phyloP scores from a whole-genome alignment of 2,329 filamentous ascomycete genomes.

The Zalaria sp. region DNA sequence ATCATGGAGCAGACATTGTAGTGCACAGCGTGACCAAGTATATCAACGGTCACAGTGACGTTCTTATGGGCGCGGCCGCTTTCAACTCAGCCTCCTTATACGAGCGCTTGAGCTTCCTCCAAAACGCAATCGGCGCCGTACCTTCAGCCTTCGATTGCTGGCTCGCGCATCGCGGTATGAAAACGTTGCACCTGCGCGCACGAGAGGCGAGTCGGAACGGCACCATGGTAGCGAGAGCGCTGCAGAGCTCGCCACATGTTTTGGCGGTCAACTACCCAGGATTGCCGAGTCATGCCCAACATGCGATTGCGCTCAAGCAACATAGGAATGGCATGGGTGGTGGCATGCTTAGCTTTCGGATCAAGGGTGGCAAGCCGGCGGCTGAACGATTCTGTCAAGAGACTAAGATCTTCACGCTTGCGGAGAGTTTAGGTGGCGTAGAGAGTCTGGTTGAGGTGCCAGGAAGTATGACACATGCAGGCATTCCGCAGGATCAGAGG shows the following conservation, averaged over 20 bases:
- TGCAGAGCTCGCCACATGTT: conserved; percentile 70
- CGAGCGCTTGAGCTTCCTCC: conserved; percentile 70
- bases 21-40: conserved; percentile 97
- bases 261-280: conserved; percentile 92
- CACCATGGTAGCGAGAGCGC: conserved; percentile 56
- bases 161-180: conserved; percentile 92
- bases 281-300: conserved; percentile 73
- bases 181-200: conserved; percentile 88
- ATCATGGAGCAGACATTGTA: conserved; percentile 88
- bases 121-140: conserved; percentile 93
- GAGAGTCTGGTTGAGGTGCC: conserved; percentile 88
- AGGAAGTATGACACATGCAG: conserved; percentile 91
- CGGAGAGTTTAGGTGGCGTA: conserved; percentile 82
- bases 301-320: conserved; percentile 72
- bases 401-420: conserved; percentile 82
- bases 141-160: conserved; percentile 94
- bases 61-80: conserved; percentile 93
- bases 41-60: conserved; percentile 93
- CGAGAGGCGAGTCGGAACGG: conserved; percentile 77
- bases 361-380: conserved; percentile 70
- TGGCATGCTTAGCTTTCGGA: conserved; percentile 94
- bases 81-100: conserved; percentile 78
- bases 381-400: conserved; percentile 85
- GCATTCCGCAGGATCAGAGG: conserved; percentile 78
- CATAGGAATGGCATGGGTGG: conserved; percentile 90